A percentile compares a stretch with the other conserved stretches of the same genome.
Conservation (phyloP, 176 grass and related monocot species). For the Musa beccarii region DNA sequence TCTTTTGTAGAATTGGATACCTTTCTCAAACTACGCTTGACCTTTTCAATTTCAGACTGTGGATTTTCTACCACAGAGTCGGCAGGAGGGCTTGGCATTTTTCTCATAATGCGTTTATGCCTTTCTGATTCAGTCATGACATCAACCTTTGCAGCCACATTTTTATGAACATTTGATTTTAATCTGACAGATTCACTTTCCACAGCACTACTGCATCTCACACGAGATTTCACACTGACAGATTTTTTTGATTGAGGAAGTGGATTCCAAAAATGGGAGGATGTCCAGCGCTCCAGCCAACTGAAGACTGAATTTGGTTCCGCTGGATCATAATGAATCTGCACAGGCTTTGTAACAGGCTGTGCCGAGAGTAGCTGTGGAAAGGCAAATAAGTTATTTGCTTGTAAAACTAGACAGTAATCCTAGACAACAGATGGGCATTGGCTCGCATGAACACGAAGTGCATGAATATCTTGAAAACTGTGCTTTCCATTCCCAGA, state of each 20-base stretch:
- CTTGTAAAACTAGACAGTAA: neutral
- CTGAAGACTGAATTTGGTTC: conserved; percentile 61
- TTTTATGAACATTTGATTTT: conserved; percentile 47
- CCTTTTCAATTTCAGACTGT: conserved; percentile 7
- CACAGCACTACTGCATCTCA: conserved; percentile 51
- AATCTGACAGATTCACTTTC: conserved; percentile 74
- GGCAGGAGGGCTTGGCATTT: neutral
- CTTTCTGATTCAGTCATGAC: conserved; percentile 1
- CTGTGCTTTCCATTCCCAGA: too few relatives aligned
- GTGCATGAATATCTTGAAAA: too few relatives aligned
- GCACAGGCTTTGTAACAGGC: conserved; percentile 35
- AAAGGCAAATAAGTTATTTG: neutral
- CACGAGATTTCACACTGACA: conserved; percentile 37
- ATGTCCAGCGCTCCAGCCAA: conserved; percentile 81
- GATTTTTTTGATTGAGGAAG: conserved; percentile 41
- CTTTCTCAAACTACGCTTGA: conserved; percentile 12
- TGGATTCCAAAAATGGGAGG: conserved; percentile 44
- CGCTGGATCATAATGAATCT: conserved; percentile 52
- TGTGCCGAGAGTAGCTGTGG: conserved; percentile 49
- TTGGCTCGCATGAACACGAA: too few relatives aligned
- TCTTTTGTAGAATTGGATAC: neutral
- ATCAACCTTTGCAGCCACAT: conserved; percentile 15
- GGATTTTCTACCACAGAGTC: neutral
- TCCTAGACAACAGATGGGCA: too few relatives aligned
- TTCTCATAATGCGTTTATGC: neutral